phyloP scores from a whole-genome alignment of 352 stramenopile species.

The Phytophthora pluvialis region DNA sequence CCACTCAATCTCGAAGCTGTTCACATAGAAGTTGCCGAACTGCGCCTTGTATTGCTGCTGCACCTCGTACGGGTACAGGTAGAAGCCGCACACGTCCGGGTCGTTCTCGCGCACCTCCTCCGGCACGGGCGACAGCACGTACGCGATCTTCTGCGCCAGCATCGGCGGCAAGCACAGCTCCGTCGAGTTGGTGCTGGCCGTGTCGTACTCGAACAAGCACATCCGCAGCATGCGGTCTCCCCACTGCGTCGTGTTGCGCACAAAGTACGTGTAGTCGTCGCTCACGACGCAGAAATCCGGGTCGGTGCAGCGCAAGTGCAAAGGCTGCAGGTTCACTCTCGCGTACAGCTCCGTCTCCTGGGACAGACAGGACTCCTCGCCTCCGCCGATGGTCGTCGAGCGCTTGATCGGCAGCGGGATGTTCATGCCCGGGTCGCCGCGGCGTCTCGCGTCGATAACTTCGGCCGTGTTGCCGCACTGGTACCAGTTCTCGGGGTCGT shows the following conservation, averaged over 20 bases:
- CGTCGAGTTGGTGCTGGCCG: conserved; percentile 42
- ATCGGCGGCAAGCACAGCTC: conserved; percentile 72
- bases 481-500: conserved; percentile 77
- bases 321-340: conserved; percentile 63
- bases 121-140: conserved; percentile 58
- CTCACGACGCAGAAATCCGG: conserved; percentile 41
- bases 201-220: conserved; percentile 79
- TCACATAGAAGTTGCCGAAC: conserved; percentile 76
- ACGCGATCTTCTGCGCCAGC: conserved; percentile 60
- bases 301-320: conserved; percentile 68
- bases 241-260: conserved; percentile 63
- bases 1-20: conserved; percentile 77
- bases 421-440: conserved; percentile 39
- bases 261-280: conserved; percentile 62
- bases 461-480: conserved; percentile 67
- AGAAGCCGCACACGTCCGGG: conserved; percentile 72
- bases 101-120: conserved; percentile 65
- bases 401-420: conserved; percentile 46
- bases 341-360: conserved; percentile 65
- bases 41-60: conserved; percentile 57
- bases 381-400: conserved; percentile 30
- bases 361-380: conserved; percentile 59
- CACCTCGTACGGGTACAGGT: conserved; percentile 80
- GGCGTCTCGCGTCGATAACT: conserved; percentile 43
- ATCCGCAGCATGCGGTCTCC: conserved; percentile 73